Percentiles rank a stretch among this genome's conserved stretches.
These are phyloP conservation scores for Cryphonectria japonica DNA, from an alignment of 2,329 filamentous ascomycete species.

Conservation along the genomic window DNA sequence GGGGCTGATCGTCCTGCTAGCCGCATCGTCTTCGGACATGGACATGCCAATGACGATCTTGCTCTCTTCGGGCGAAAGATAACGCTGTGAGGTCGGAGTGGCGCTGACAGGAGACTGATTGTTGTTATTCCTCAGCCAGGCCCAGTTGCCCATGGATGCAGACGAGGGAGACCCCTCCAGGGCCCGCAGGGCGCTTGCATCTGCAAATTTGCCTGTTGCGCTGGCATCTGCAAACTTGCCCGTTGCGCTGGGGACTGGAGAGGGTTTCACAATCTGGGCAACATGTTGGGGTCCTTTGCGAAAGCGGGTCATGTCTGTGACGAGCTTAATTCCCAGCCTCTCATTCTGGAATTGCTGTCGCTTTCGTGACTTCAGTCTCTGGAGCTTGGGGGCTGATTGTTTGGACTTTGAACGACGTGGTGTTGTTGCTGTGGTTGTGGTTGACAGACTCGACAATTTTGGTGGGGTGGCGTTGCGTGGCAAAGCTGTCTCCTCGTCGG, in stretches of 20 bases:
- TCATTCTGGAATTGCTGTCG: constrained; percentile 65
- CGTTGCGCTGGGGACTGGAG: constrained; percentile 24
- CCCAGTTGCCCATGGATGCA: constrained; percentile 60
- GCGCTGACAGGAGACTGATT: constrained; percentile 35
- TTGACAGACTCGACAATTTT: constrained; percentile 9
- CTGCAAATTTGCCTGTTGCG: constrained; percentile 54
- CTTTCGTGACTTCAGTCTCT: constrained; percentile 59
- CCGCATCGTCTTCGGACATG: constrained; percentile 58
- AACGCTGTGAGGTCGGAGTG: constrained; percentile 35
- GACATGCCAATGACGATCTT: constrained; percentile 75
- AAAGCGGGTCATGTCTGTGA: constrained; percentile 68
- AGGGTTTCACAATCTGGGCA: constrained; percentile 36
- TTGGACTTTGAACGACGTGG: constrained; percentile 38
- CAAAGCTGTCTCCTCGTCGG: constrained; percentile 49
- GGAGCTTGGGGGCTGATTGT: constrained; percentile 46
- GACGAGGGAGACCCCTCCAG: constrained; percentile 60
- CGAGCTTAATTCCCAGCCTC: constrained; percentile 67
- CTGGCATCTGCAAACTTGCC: constrained; percentile 59
- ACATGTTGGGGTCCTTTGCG: constrained; percentile 47
- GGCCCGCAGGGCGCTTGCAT: constrained; percentile 62
- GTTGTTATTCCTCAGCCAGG: constrained; percentile 56
- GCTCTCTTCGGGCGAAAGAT: constrained; percentile 70
- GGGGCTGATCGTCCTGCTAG: constrained; percentile 54
- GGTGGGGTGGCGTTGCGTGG: constrained; percentile 29
- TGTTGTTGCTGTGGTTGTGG: background rate